Conservation (phyloP, 2,329 filamentous ascomycete genomes). For the Herpotrichia juniperi region DNA sequence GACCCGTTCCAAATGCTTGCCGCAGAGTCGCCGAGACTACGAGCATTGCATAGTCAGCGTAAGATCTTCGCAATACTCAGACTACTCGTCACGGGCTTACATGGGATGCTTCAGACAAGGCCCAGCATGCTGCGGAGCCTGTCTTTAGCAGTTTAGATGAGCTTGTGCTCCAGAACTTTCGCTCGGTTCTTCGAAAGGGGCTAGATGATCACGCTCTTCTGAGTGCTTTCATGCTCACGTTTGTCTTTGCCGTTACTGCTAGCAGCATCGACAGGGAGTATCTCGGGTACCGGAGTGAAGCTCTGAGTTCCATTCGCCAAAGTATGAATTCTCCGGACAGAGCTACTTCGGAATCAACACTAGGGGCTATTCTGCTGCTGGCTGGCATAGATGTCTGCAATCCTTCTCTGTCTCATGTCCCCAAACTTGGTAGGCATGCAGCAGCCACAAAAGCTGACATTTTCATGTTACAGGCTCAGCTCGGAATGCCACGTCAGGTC, state of each 20-base stretch:
- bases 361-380: conserved; percentile 3
- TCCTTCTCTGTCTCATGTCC: not conserved
- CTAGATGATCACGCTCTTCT: conserved; percentile 4
- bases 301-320: conserved; percentile 1
- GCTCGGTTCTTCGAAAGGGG: conserved; percentile 1
- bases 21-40: conserved; percentile 1
- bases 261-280: not conserved
- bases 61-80: not conserved
- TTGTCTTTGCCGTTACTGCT: not conserved
- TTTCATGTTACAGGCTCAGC: conserved; percentile 1
- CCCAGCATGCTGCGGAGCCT: not conserved
- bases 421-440: not conserved
- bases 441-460: conserved; percentile 1
- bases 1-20: conserved; percentile 4
- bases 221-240: conserved; percentile 3
- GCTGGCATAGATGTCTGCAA: conserved; percentile 1
- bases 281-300: conserved; percentile 3
- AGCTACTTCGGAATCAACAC: conserved; percentile 1
- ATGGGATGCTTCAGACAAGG: not conserved
- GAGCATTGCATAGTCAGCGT: not conserved
- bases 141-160: conserved; percentile 2
- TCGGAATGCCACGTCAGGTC: not conserved
- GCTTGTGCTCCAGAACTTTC: conserved; percentile 2
- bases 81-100: not conserved
- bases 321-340: not conserved